Evolutionary conservation across 805 yeast species (phyloP).

Genomic region (Cyberlindnera misumaiensis): DNA sequence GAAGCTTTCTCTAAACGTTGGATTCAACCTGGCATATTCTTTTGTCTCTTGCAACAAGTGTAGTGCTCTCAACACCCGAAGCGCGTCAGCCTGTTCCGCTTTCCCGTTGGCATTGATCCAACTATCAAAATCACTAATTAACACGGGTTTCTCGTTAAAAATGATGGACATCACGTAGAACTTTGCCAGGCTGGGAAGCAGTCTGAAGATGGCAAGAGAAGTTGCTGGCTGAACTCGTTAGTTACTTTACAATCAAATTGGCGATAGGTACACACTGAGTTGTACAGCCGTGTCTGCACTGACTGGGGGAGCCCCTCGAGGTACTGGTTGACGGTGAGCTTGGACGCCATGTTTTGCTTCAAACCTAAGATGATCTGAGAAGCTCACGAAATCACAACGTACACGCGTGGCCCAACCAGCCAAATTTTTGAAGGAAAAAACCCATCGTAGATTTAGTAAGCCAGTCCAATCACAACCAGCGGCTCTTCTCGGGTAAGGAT

Average conservation of each 20-base stretch:
- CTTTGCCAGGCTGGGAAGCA: conserved; percentile 85
- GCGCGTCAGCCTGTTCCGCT: conserved; percentile 58
- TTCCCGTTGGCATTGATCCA: conserved; percentile 65
- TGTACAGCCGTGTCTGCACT: conserved; percentile 76
- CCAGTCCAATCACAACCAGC: too few species aligned
- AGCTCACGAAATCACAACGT: too few species aligned
- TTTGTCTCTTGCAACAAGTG: conserved; percentile 62
- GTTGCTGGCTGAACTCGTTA: conserved; percentile 61
- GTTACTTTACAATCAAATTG: conserved; percentile 1
- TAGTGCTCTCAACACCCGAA: conserved; percentile 67
- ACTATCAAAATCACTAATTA: conserved; percentile 58
- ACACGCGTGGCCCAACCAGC: not conserved
- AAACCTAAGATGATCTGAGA: too few species aligned
- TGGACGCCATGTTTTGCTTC: conserved; percentile 23
- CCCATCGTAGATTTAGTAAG: too few species aligned
- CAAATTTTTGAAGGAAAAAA: conserved; percentile 1
- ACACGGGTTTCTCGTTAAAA: conserved; percentile 69
- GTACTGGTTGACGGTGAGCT: conserved; percentile 77
- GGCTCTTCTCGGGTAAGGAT: conserved; percentile 4
- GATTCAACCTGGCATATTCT: conserved; percentile 49
- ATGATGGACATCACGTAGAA: conserved; percentile 82
- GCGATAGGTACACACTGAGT: conserved; percentile 32
- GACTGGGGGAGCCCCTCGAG: conserved; percentile 84
- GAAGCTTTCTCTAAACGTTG: conserved; percentile 68
- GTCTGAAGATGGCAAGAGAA: conserved; percentile 84